Evolutionary conservation across 2,329 filamentous ascomycete species (phyloP).

Genomic region (Albophoma yamanashiensis): DNA sequence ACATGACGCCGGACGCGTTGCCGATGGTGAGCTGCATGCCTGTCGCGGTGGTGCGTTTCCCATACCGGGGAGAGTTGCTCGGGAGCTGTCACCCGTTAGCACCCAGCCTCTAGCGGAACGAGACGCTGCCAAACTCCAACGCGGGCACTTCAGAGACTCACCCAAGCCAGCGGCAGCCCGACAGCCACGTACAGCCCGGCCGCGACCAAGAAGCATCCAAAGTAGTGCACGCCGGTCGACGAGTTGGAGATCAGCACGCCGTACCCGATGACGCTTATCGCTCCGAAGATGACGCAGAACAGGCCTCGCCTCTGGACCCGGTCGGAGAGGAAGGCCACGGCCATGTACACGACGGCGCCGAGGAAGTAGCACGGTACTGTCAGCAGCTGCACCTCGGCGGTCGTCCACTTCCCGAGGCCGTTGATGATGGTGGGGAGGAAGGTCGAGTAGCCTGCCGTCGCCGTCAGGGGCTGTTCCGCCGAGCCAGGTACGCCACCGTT

Average conservation of each 20-base stretch:
- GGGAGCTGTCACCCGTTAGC: slow-evolving; percentile 28
- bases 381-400: slow-evolving; percentile 59
- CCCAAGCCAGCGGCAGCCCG: slow-evolving; percentile 45
- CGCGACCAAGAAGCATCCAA: slow-evolving; percentile 66
- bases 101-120: not conserved
- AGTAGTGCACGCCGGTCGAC: slow-evolving; percentile 56
- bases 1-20: slow-evolving; percentile 63
- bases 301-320: slow-evolving; percentile 53
- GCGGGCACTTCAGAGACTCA: slow-evolving; percentile 8
- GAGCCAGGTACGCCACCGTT: not conserved
- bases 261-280: slow-evolving; percentile 57
- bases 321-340: slow-evolving; percentile 57
- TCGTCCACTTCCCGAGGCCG: slow-evolving; percentile 52
- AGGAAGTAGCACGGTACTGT: slow-evolving; percentile 71
- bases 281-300: slow-evolving; percentile 51
- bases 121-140: not conserved
- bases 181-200: slow-evolving; percentile 57
- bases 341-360: slow-evolving; percentile 59
- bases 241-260: slow-evolving; percentile 53
- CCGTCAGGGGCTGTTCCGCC: not conserved
- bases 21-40: slow-evolving; percentile 62
- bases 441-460: slow-evolving; percentile 51
- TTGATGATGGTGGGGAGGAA: slow-evolving; percentile 73
- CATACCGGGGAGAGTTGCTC: slow-evolving; percentile 62
- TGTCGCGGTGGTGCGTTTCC: slow-evolving; percentile 62